These are phyloP conservation scores for Candida awuae DNA, from an alignment of 805 yeast species.

Conservation along the genomic window DNA sequence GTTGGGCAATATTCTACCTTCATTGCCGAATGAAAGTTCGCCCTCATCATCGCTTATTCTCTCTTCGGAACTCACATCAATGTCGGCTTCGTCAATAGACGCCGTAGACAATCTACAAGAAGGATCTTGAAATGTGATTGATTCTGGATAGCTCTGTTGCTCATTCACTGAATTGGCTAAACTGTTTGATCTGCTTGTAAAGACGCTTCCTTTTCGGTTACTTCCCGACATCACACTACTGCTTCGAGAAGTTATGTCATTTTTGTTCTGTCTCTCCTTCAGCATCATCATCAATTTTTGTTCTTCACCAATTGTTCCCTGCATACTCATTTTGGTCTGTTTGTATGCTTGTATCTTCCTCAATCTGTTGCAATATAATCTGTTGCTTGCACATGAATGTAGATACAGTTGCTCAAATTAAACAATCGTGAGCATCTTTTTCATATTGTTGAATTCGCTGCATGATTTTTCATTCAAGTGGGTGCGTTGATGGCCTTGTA, in stretches of 20 bases:
- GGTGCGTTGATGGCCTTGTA: too few species aligned
- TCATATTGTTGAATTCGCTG: too few species aligned
- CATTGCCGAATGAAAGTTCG: constrained; percentile 55
- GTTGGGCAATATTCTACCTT: constrained; percentile 51
- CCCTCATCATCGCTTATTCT: constrained; percentile 52
- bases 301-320: constrained; percentile 30
- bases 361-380: background rate
- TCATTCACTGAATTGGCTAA: constrained; percentile 7
- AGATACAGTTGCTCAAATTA: too few species aligned
- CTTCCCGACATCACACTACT: constrained; percentile 13
- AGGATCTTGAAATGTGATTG: constrained; percentile 67
- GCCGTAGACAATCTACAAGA: constrained; percentile 43
- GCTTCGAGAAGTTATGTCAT: constrained; percentile 13
- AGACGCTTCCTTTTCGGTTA: constrained; percentile 8
- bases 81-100: constrained; percentile 10
- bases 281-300: constrained; percentile 25
- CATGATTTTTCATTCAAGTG: too few species aligned
- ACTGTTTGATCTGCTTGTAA: constrained; percentile 10
- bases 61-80: constrained; percentile 43
- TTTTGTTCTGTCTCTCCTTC: constrained; percentile 21
- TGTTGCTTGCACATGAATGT: background rate
- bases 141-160: constrained; percentile 28
- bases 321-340: constrained; percentile 24
- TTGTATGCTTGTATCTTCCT: background rate
- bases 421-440: too few species aligned